Percentiles rank a stretch among this genome's conserved stretches.
Evolutionary conservation across 805 yeast species (phyloP).

Genomic region (Candida germanica): DNA sequence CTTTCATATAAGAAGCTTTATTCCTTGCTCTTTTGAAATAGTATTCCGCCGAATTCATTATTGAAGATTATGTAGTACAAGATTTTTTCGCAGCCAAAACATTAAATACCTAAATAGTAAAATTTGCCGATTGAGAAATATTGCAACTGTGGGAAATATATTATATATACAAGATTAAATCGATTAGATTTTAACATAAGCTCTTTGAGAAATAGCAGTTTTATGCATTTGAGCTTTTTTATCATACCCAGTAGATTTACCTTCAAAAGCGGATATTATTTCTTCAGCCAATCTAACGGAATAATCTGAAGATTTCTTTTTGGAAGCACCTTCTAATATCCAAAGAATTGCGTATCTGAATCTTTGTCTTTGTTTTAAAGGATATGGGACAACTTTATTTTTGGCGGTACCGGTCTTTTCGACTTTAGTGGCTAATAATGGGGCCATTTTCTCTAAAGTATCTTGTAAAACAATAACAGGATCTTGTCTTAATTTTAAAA

Average conservation of each 20-base stretch:
- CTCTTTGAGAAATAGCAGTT: slow-evolving; percentile 83
- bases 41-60: slow-evolving; percentile 10
- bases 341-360: slow-evolving; percentile 83
- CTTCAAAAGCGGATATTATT: slow-evolving; percentile 69
- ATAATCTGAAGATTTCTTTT: slow-evolving; percentile 75
- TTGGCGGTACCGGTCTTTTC: slow-evolving; percentile 85
- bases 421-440: slow-evolving; percentile 74
- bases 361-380: slow-evolving; percentile 79
- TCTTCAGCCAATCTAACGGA: slow-evolving; percentile 92
- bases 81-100: slow-evolving; percentile 1
- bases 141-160: neutral
- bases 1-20: slow-evolving; percentile 28
- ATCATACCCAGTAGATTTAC: slow-evolving; percentile 80
- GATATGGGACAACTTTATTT: slow-evolving; percentile 74
- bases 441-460: slow-evolving; percentile 78
- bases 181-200: slow-evolving; percentile 51
- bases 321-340: slow-evolving; percentile 82
- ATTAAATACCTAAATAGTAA: neutral
- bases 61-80: neutral
- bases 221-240: slow-evolving; percentile 81
- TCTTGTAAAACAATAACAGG: slow-evolving; percentile 75
- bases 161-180: no score
- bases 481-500: slow-evolving; percentile 67
- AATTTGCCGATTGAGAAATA: neutral
- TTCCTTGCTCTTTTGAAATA: slow-evolving; percentile 25